Evolutionary conservation across 331 rosid species (phyloP), one percentile per base, ranked within the genome.

Genomic region (Stylosanthes scabra): DNA sequence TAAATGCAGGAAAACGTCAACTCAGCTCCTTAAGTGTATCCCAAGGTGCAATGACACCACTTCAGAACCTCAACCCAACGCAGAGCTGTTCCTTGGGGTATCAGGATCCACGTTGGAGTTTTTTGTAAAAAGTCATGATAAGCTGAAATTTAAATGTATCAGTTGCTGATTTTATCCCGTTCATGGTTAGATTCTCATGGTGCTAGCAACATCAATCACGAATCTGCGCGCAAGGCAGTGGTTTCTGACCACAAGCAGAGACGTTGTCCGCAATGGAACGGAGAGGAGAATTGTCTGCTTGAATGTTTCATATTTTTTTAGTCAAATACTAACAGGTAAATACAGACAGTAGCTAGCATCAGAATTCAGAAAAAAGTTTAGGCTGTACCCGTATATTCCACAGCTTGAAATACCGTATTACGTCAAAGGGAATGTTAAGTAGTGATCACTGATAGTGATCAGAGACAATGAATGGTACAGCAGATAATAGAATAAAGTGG

Each of bases 121-220:
- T 56, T 57, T 45, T 58, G 31, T 83, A 74, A 70, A 67, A 51
- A 59, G 63, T 66, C 61, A 29, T 11, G 3, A 41, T 44, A 66
- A 59, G 59, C 62, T 59, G 72, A 74, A 66, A 58, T 37, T 63
- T 46, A 42, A 15, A 20, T 12, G 40, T 47, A 51, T 14, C 70
- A 8, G 68, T 67, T 68, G 50, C 67, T 72, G 25, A 76, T 78
- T 29, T 49, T 20, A 56, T 63, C 31, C 16, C 49, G 3, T 41
- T 12, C 67, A 25, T 63, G 16, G 47, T 51, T 68, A 85, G 86
- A 63, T 68, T 73, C 71, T 67, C 50, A 8, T 27, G 45, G 60
- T 59, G 75, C 46, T 58, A 16, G 80, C 59, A 13, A 44, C 56
- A 58, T 42, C 28, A 59, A 59, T 45, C 78, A 50, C 40, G 79